phyloP scores from a whole-genome alignment of 495 filamentous ascomycete genomes.

The Jackrogersella minutella region DNA sequence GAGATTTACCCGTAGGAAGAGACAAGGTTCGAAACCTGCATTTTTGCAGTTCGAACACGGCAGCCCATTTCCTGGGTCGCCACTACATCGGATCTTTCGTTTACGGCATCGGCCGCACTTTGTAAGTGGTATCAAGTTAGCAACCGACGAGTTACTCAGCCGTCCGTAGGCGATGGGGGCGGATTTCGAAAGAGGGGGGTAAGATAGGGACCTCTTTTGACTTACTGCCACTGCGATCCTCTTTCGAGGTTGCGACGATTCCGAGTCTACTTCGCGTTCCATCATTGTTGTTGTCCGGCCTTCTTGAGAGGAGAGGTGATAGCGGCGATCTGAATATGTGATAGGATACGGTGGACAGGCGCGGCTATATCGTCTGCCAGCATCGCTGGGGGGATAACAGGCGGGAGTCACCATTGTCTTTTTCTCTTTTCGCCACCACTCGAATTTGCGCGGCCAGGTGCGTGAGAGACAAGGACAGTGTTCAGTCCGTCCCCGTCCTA shows the following conservation, averaged over 20 bases:
- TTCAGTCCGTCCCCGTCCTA: slow-evolving; percentile 38
- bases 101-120: slow-evolving; percentile 92
- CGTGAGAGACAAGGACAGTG: slow-evolving; percentile 40
- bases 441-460: slow-evolving; percentile 35
- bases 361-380: slow-evolving; percentile 53
- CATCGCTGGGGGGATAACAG: slow-evolving; percentile 46
- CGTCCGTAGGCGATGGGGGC: background rate
- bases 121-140: slow-evolving; percentile 29
- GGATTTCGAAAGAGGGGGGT: background rate
- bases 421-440: slow-evolving; percentile 31
- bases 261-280: slow-evolving; percentile 51
- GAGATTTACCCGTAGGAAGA: slow-evolving; percentile 77
- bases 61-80: slow-evolving; percentile 75
- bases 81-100: slow-evolving; percentile 95
- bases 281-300: slow-evolving; percentile 49
- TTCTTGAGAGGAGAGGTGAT: slow-evolving; percentile 47
- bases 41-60: slow-evolving; percentile 86
- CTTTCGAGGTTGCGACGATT: slow-evolving; percentile 58
- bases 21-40: slow-evolving; percentile 73
- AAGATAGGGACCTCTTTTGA: slow-evolving; percentile 3
- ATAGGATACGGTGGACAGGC: slow-evolving; percentile 48
- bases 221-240: slow-evolving; percentile 77
- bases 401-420: slow-evolving; percentile 55
- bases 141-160: slow-evolving; percentile 1
- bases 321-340: slow-evolving; percentile 48